Percentiles rank a stretch among this genome's conserved stretches.
phyloP scores from a whole-genome alignment of 768 basidiomycete species.

The Termitomyces sp. region DNA sequence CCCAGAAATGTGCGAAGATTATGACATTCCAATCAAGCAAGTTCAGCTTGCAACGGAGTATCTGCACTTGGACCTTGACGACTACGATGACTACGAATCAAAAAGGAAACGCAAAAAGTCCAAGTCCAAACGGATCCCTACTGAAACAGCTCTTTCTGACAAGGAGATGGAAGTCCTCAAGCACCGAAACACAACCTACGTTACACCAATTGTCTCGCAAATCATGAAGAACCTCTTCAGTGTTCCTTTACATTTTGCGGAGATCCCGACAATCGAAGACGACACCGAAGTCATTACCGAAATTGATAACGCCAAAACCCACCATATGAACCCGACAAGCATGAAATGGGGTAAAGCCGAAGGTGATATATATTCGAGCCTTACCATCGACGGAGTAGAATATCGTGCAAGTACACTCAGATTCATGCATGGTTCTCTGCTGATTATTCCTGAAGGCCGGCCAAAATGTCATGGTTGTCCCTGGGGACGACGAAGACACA shows the following conservation, averaged over 20 bases:
- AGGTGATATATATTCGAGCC: constrained; percentile 35
- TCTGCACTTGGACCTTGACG: background rate
- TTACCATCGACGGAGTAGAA: constrained; percentile 49
- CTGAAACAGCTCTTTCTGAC: constrained; percentile 4
- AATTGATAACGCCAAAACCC: constrained; percentile 21
- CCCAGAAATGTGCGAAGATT: constrained; percentile 28
- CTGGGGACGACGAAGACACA: constrained; percentile 44
- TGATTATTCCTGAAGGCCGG: constrained; percentile 40
- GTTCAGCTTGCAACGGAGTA: constrained; percentile 2
- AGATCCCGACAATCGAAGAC: constrained; percentile 23
- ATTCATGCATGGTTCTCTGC: background rate
- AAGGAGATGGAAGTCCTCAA: constrained; percentile 22
- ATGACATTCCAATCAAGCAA: background rate
- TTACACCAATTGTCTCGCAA: constrained; percentile 43
- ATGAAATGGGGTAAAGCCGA: constrained; percentile 27
- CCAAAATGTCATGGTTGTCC: constrained; percentile 59
- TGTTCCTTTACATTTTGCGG: constrained; percentile 36
- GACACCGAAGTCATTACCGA: constrained; percentile 21
- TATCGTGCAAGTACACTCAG: constrained; percentile 42
- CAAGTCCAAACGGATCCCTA: constrained; percentile 17
- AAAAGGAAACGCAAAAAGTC: constrained; percentile 4
- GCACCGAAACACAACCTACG: constrained; percentile 28
- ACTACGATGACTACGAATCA: constrained; percentile 8
- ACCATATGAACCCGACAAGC: constrained; percentile 28
- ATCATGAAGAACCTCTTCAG: constrained; percentile 44